Base-by-base conservation (phyloP, 75 land plant genomes). In the Adiantum capillusveneris region DNA sequence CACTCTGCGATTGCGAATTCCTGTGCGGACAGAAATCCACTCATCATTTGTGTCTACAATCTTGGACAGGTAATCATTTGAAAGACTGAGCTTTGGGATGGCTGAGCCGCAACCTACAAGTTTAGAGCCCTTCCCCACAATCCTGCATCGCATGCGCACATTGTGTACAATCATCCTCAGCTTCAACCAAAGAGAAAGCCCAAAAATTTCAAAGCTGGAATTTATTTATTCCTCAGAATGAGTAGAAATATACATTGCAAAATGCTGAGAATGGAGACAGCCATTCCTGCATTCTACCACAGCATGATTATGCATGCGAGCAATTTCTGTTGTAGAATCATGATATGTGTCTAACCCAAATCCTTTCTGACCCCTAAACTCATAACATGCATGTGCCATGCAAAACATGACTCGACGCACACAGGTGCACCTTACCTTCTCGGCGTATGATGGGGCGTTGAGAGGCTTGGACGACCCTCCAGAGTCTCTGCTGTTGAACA, bases 61-160 rank as follows among this genome's bases (percentile, higher is more conserved):
- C 64, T 88, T 76, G 34, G 95, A 73, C 30, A 92, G 84, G 53
- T 92, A 90, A 58, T 83, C 84, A 71, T 92, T 92, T 20, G 89
- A 80, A 52, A 92, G 63, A 27, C 64, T 24, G 30, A 75, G 68
- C 62, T 62, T 78, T 24, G 97, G 97, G 43, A 85, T 80, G 22
- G 94, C 97, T 25, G 97, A 91, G 14, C 97, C 97, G 69, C 81
- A 88, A 31, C 97, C 97, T 59, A 91, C 75, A 30, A 92, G 65
- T 54, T 81, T 92, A 54, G 90, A 82, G 27, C 97, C 97, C 64
- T 64, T 67, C 13, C 75, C 83, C 53, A 79, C 81, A 60, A 80
- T 63, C 64, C 95, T 92, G 77, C 37, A 67, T 41, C 9, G 14
- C 14, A 9, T 14, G 43, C 9, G 43, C 43, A 41, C 9, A 41